Conservation (phyloP, 129 eudicot genomes). For the Tagetes patula region DNA sequence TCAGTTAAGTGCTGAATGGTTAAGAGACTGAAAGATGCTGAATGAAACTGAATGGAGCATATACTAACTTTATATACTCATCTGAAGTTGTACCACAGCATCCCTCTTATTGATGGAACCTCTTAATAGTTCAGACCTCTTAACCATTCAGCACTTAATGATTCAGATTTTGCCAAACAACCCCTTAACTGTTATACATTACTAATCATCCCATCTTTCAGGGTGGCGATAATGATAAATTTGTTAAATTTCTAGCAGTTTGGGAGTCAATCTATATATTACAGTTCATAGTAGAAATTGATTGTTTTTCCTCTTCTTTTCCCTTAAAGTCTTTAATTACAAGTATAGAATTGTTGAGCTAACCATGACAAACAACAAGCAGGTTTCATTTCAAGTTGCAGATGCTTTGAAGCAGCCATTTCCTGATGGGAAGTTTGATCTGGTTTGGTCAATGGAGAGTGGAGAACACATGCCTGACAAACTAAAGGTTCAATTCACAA, state of each 20-base stretch:
- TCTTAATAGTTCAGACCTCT: too few species aligned
- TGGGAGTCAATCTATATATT: background rate
- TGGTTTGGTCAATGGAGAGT: constrained; percentile 99
- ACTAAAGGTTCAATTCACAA: constrained; percentile 48
- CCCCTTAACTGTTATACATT: too few species aligned
- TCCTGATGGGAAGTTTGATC: constrained; percentile 85
- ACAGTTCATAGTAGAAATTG: background rate
- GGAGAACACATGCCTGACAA: constrained; percentile 99
- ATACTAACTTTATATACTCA: too few species aligned
- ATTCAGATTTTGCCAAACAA: too few species aligned
- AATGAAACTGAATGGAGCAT: too few species aligned
- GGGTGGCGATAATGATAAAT: background rate
- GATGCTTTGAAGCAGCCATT: constrained; percentile 93
- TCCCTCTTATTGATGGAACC: too few species aligned
- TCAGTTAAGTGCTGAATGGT: too few species aligned
- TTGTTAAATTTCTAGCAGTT: background rate
- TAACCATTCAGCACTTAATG: too few species aligned
- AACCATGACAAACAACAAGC: constrained; percentile 26
- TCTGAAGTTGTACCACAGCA: too few species aligned
- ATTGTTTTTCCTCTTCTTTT: background rate
- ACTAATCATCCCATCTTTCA: background rate
- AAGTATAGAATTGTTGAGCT: background rate
- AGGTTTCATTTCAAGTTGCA: constrained; percentile 89
- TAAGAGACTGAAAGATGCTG: too few species aligned
- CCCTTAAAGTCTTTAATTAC: background rate